These are phyloP conservation scores for Eruca vesicaria DNA, from an alignment of 441 rosid species.

Conservation along the genomic window DNA sequence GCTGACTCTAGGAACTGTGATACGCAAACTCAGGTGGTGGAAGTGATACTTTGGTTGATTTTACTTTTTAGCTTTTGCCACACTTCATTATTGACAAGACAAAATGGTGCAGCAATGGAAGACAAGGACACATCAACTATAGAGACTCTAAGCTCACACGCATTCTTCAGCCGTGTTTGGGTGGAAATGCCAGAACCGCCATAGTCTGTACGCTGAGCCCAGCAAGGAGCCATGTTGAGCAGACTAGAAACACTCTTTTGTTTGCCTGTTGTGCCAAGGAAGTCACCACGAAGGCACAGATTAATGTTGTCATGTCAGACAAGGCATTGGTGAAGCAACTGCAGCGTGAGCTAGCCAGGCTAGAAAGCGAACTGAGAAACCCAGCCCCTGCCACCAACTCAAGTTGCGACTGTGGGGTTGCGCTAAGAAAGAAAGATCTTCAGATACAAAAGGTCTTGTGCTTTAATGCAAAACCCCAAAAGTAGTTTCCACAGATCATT, in stretches of 20 bases:
- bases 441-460: slow-evolving; percentile 74
- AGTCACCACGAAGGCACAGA: slow-evolving; percentile 93
- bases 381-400: slow-evolving; percentile 48
- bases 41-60: slow-evolving; percentile 6
- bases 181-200: slow-evolving; percentile 95
- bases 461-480: slow-evolving; percentile 9
- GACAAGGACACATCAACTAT: slow-evolving; percentile 88
- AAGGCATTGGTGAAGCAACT: slow-evolving; percentile 94
- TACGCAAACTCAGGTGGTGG: slow-evolving; percentile 85
- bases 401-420: slow-evolving; percentile 54
- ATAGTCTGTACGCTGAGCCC: slow-evolving; percentile 93
- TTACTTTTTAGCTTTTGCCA: slow-evolving; percentile 1
- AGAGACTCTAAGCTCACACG: slow-evolving; percentile 95
- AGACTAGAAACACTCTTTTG: slow-evolving; percentile 92
- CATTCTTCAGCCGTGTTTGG: slow-evolving; percentile 84
- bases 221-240: slow-evolving; percentile 90
- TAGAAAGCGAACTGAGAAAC: slow-evolving; percentile 83
- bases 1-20: slow-evolving; percentile 88
- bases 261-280: slow-evolving; percentile 99
- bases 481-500: background rate
- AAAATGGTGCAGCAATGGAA: slow-evolving; percentile 69
- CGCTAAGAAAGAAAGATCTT: slow-evolving; percentile 79
- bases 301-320: slow-evolving; percentile 97
- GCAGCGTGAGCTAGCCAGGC: slow-evolving; percentile 87
- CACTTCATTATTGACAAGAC: background rate